These are phyloP conservation scores for Corymbia maculata DNA, from an alignment of 345 rosid species.

Conservation along the genomic window DNA sequence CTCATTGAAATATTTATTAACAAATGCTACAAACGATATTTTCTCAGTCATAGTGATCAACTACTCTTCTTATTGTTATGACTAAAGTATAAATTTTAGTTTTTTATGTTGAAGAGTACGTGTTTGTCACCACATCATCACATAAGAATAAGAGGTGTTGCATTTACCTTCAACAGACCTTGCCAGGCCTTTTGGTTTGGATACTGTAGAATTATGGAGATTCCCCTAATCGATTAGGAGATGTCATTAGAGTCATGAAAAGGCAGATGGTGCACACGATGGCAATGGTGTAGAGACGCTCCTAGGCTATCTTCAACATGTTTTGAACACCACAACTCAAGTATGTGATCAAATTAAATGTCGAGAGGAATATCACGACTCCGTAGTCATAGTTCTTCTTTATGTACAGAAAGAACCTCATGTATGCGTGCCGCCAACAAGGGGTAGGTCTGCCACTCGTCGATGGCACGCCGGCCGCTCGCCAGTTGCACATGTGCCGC, in stretches of 20 bases:
- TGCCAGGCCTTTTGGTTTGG: constrained; percentile 67
- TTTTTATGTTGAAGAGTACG: too few species aligned
- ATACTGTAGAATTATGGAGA: constrained; percentile 53
- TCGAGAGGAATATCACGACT: constrained; percentile 67
- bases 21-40: too few species aligned
- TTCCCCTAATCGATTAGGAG: constrained; percentile 84
- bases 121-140: too few species aligned
- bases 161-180: constrained; percentile 49
- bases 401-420: constrained; percentile 60
- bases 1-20: too few species aligned
- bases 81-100: too few species aligned
- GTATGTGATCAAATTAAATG: constrained; percentile 49
- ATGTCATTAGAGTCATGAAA: constrained; percentile 49
- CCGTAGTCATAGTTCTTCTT: constrained; percentile 81
- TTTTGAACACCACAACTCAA: constrained; percentile 39
- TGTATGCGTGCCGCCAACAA: constrained; percentile 1
- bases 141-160: too few species aligned
- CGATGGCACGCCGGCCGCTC: constrained; percentile 18
- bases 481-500: not conserved
- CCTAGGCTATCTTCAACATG: constrained; percentile 49
- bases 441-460: too few species aligned
- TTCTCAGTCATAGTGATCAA: too few species aligned
- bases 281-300: constrained; percentile 58
- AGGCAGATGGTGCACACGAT: constrained; percentile 70
- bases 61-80: too few species aligned